A percentile compares a stretch with the other conserved stretches of the same genome.
These are phyloP conservation scores for Pyrenophora seminiperda DNA, from an alignment of 2,329 filamentous ascomycete species.

Conservation along the genomic window DNA sequence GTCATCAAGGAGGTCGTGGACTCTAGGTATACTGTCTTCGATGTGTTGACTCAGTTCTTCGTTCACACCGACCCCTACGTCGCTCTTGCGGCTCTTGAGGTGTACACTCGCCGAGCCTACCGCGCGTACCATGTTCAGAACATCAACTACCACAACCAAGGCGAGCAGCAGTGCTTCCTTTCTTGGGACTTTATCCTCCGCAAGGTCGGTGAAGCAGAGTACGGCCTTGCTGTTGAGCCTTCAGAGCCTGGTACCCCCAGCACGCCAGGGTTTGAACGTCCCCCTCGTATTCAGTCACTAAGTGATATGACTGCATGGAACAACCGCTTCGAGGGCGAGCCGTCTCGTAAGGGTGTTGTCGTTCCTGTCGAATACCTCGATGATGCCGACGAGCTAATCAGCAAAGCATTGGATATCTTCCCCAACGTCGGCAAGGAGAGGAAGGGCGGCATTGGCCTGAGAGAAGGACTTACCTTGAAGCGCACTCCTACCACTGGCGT, in stretches of 20 bases:
- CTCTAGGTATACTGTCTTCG: conserved; percentile 97
- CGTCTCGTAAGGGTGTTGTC: conserved; percentile 88
- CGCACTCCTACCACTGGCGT: conserved; percentile 59
- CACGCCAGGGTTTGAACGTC: conserved; percentile 70
- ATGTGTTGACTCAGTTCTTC: conserved; percentile 94
- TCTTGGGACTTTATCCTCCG: conserved; percentile 96
- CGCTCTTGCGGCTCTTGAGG: conserved; percentile 87
- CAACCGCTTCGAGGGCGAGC: conserved; percentile 72
- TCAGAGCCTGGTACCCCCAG: conserved; percentile 73
- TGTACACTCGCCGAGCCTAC: conserved; percentile 95
- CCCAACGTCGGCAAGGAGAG: conserved; percentile 63
- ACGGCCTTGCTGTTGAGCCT: conserved; percentile 78
- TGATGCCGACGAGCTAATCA: conserved; percentile 85
- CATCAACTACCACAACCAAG: conserved; percentile 82
- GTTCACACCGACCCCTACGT: conserved; percentile 94
- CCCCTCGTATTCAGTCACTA: conserved; percentile 86
- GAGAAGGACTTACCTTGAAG: conserved; percentile 62
- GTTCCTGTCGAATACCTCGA: conserved; percentile 92
- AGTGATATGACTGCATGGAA: conserved; percentile 93
- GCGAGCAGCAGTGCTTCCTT: conserved; percentile 76
- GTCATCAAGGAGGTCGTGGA: conserved; percentile 97
- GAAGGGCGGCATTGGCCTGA: conserved; percentile 55
- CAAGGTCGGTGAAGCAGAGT: conserved; percentile 91
- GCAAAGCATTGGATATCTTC: conserved; percentile 83
- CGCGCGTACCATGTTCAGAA: conserved; percentile 91